Conservation (phyloP, 768 basidiomycete species). For the Paxillus ammoniavirescens region DNA sequence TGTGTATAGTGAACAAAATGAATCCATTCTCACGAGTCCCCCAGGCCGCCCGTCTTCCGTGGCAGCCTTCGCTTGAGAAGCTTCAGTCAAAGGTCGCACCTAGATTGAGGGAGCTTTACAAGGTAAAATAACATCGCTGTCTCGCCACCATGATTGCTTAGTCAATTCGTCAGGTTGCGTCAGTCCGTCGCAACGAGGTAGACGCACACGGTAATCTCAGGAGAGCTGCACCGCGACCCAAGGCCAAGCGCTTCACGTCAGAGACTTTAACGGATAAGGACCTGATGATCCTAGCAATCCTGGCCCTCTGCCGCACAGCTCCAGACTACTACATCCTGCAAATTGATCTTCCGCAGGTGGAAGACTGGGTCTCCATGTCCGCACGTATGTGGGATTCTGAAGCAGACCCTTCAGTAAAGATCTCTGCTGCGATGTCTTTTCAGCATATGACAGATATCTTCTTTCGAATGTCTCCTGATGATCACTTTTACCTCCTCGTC, state of each 20-base stretch:
- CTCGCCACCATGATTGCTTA: constrained; percentile 9
- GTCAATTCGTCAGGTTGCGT: constrained; percentile 38
- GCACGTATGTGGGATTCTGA: constrained; percentile 60
- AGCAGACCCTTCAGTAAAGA: constrained; percentile 64
- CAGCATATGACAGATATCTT: constrained; percentile 43
- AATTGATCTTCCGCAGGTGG: constrained; percentile 38
- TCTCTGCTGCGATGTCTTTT: constrained; percentile 53
- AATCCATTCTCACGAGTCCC: constrained; percentile 6
- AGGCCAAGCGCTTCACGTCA: constrained; percentile 51
- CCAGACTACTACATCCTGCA: constrained; percentile 53
- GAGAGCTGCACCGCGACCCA: constrained; percentile 55
- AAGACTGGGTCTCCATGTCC: constrained; percentile 46
- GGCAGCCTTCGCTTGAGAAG: constrained; percentile 52
- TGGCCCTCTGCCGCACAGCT: constrained; percentile 65
- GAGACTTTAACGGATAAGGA: constrained; percentile 70
- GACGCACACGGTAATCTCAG: constrained; percentile 57
- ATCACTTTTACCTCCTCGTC: constrained; percentile 36
- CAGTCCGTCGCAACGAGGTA: constrained; percentile 57
- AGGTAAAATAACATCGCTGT: constrained; percentile 37
- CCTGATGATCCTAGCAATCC: constrained; percentile 64
- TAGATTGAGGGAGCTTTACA: constrained; percentile 56
- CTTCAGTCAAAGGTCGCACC: constrained; percentile 44
- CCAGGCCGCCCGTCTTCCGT: constrained; percentile 53
- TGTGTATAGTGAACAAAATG: not conserved
- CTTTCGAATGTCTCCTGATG: constrained; percentile 41